Conservation (phyloP, 306 rosid genomes). For the Sicyos edulis region DNA sequence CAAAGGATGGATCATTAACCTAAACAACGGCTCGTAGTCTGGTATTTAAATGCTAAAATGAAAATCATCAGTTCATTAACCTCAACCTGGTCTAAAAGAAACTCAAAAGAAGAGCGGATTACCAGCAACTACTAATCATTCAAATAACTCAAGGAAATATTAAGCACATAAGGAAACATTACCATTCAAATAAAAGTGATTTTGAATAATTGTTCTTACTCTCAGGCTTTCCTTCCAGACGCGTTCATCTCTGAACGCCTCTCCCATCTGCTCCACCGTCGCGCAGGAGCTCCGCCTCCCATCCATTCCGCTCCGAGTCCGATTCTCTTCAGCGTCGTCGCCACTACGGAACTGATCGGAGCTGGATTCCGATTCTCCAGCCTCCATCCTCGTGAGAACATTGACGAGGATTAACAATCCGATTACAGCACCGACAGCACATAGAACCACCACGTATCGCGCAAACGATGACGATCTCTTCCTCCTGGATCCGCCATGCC, state of each 20-base stretch:
- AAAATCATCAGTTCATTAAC: background rate
- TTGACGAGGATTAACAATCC: slow-evolving; percentile 51
- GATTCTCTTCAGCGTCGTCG: slow-evolving; percentile 2
- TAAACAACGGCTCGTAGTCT: background rate
- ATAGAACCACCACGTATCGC: slow-evolving; percentile 38
- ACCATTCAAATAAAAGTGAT: slow-evolving; percentile 69
- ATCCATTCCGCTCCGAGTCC: slow-evolving; percentile 6
- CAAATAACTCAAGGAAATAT: background rate
- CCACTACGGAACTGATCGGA: slow-evolving; percentile 21
- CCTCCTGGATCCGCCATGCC: slow-evolving; percentile 51
- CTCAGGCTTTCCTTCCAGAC: slow-evolving; percentile 43
- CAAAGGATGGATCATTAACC: background rate
- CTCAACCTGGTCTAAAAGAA: slow-evolving; percentile 10
- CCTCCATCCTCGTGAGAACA: slow-evolving; percentile 33
- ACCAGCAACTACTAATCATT: background rate
- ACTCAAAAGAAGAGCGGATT: background rate
- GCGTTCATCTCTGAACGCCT: slow-evolving; percentile 32
- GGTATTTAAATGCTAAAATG: background rate
- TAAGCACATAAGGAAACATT: slow-evolving; percentile 7
- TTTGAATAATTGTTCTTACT: slow-evolving; percentile 52
- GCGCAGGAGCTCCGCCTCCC: slow-evolving; percentile 43
- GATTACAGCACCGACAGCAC: slow-evolving; percentile 37
- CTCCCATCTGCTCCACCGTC: slow-evolving; percentile 87
- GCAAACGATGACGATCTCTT: slow-evolving; percentile 31
- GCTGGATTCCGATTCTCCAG: slow-evolving; percentile 21